Base-by-base conservation (phyloP, 1,139 yeast species). In the Debaryomyces fabryi region DNA sequence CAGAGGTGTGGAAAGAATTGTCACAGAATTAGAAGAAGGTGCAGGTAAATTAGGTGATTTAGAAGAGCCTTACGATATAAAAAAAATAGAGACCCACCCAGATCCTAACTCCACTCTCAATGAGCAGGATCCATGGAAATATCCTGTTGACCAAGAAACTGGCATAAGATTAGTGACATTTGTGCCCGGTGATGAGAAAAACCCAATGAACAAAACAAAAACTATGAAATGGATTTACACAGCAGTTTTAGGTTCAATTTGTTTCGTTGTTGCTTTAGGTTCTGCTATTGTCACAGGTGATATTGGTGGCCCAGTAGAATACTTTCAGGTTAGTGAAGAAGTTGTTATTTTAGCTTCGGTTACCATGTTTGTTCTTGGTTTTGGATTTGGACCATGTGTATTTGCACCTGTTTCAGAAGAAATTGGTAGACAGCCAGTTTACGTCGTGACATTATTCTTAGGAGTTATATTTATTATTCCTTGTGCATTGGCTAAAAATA, bases 321-420 rank as follows among this genome's bases (percentile, higher is more conserved):
- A 77, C 21, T 81, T 82, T 54, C 71, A 71, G 9, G 86, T 82
- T 23, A 72, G 81, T 39, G 63, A 68, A 61, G 86, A 82, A 60
- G 86, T 82, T 27, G 68, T 79, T 36, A 81, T 82, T 56, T 64
- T 82, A 42, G 73, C 86, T 1, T 65, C 74, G 1, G 84, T 83
- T 4, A 80, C 87, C 0, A 67, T 81, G 46, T 79, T 82, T 58
- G 87, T 87, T 49, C 56, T 87, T 54, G 91, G 93, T n/a, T 84
- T 86, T 60, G 93, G 92, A 47, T 73, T 87, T 50, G 93, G 93
- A 15, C 95, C 95, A 0, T 65, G 84, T 50, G 68, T 83, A 21
- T 85, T 86, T 65, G 91, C 92, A 21, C 93, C 93, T 13, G 58
- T 50, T 9, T 47, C 52, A 4, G 51, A 48, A 36, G 45, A 52